Percentiles rank a stretch among this genome's conserved stretches.
These are phyloP conservation scores for Silene conica DNA, from an alignment of 148 eudicot genomes.

Conservation along the genomic window DNA sequence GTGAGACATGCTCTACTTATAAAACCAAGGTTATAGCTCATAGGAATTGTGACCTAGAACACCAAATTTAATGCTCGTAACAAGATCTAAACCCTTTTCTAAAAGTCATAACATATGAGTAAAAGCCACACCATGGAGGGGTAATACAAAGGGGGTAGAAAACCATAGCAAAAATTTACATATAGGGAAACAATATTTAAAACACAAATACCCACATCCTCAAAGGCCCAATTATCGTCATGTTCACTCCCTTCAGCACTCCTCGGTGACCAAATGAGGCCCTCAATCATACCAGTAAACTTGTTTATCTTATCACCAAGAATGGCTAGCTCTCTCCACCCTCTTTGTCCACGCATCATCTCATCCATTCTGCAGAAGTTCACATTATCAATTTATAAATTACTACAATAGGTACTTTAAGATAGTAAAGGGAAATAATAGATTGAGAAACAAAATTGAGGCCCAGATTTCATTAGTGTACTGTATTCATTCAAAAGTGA, in stretches of 20 bases:
- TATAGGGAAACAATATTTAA: not conserved
- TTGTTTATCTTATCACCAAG: conserved; percentile 94
- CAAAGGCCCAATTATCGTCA: conserved; percentile 88
- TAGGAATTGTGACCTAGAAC: not conserved
- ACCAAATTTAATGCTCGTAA: not conserved
- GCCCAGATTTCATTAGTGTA: not conserved
- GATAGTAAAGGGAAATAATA: conserved; percentile 1
- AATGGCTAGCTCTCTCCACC: conserved; percentile 94
- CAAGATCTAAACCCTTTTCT: not conserved
- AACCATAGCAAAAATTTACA: not conserved
- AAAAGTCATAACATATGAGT: not conserved
- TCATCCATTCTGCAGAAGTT: conserved; percentile 90
- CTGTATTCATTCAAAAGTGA: not conserved
- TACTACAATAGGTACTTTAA: not conserved
- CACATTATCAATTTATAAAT: conserved; percentile 9
- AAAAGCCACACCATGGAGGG: not conserved
- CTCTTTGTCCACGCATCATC: conserved; percentile 99
- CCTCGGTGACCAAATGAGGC: conserved; percentile 97
- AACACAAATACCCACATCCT: conserved; percentile 54
- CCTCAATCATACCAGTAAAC: conserved; percentile 93
- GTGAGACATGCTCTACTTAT: not conserved
- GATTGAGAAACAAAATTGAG: not conserved
- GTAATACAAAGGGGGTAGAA: not conserved
- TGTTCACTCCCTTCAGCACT: conserved; percentile 56
- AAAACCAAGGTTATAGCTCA: not conserved